Conservation (phyloP, 148 eudicot genomes). For the Oxyria digyna region DNA sequence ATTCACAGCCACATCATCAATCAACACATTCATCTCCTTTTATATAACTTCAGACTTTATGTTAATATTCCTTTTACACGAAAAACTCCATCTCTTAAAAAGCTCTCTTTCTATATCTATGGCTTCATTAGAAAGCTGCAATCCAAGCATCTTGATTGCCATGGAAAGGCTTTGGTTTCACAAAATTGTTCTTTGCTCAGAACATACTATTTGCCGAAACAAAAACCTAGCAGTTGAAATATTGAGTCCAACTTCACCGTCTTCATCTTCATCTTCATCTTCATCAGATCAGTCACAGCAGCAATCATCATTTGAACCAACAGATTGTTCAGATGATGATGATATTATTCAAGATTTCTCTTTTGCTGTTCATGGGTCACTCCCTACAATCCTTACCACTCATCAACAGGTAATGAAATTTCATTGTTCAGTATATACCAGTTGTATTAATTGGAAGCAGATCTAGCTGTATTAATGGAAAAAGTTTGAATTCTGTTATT, state of each 20-base stretch:
- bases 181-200: background rate
- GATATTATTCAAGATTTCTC: background rate
- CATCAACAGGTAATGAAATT: background rate
- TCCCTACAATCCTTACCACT: background rate
- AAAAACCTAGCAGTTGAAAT: background rate
- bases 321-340: background rate
- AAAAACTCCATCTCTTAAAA: background rate
- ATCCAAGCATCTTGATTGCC: background rate
- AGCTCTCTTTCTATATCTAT: background rate
- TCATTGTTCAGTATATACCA: background rate
- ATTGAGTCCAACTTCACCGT: background rate
- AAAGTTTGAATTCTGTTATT: background rate
- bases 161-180: slow-evolving; percentile 4
- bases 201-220: background rate
- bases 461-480: background rate
- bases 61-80: background rate
- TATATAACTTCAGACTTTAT: background rate
- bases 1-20: slow-evolving; percentile 5
- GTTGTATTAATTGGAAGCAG: background rate
- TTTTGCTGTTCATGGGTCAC: slow-evolving; percentile 6
- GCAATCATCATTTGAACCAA: background rate
- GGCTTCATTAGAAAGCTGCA: slow-evolving; percentile 1
- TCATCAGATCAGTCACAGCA: background rate
- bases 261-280: background rate
- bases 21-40: background rate